Base-by-base conservation (phyloP, 1,284 basidiomycete species). In the Fistulina hepatica region DNA sequence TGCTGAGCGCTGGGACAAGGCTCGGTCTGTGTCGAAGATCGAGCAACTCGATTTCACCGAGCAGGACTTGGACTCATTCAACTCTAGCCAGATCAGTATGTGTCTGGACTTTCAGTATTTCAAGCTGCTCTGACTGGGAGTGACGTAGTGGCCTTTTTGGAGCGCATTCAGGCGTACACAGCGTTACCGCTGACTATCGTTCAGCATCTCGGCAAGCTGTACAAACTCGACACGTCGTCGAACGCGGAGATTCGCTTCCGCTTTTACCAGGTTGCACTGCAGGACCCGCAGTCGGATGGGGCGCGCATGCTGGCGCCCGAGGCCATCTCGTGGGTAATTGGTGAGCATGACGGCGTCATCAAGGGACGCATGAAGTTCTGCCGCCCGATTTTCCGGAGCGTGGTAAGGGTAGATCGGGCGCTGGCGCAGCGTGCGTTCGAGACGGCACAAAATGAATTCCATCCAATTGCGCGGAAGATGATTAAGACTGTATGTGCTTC, bases 291-390 rank as follows among this genome's bases (percentile, higher is more conserved):
- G 0, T 67, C 77, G 1, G 46, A 56, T 15, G 65, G 65, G 3
- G 77, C 78, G 2, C 59, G 62, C 34, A 46, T 51, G 10, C 72
- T 68, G 42, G 73, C 71, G 2, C 37, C 40, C 0, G 60, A 67
- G 15, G 82, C 78, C 2, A 70, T 66, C 0, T 61, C 69, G 21
- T 86, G 82, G 83, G 73, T 80, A n/a, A 69, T 76, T 11, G 81
- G 80, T 2, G 73, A 76, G 43, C 71, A 61, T 20, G 69, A 64
- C 9, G 75, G 69, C 3, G 58, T 73, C 25, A 57, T 84, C 42
- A 77, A 80, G 50, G 82, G 81, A 4, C 64, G 84, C 15, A 85
- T 88, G 82, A 88, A 89, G 55, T 86, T 86, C 61, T 86, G 81
- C 54, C 58, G 85, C 39, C 80, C 80, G 0, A 60, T 73, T 6